Evolutionary conservation across 345 rosid genomes (phyloP).

Genomic region (Leavenworthia alabamica): DNA sequence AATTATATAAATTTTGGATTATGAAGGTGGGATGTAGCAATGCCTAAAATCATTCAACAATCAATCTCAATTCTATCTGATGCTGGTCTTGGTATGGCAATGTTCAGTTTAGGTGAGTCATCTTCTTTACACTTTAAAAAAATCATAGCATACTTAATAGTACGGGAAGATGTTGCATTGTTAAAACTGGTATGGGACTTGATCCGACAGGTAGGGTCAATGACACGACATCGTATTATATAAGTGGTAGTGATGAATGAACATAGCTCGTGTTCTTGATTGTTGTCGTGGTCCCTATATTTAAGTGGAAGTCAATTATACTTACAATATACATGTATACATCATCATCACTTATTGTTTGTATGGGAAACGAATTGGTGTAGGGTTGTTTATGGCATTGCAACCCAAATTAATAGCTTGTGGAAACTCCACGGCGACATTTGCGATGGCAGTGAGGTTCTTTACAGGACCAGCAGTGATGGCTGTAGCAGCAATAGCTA

Average conservation of each 20-base stretch:
- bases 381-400: conserved; percentile 94
- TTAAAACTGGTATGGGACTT: conserved; percentile 19
- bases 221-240: conserved; percentile 12
- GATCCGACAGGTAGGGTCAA: conserved; percentile 27
- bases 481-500: conserved; percentile 79
- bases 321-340: conserved; percentile 13
- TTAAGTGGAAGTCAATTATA: conserved; percentile 29
- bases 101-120: conserved; percentile 87
- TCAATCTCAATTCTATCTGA: conserved; percentile 80
- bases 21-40: conserved; percentile 46
- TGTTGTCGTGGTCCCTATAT: conserved; percentile 25
- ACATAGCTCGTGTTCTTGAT: conserved; percentile 32
- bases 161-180: conserved; percentile 14
- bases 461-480: conserved; percentile 81
- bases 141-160: neutral
- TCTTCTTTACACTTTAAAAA: neutral
- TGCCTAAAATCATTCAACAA: conserved; percentile 68
- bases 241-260: conserved; percentile 10
- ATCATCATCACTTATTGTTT: conserved; percentile 1
- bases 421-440: conserved; percentile 65
- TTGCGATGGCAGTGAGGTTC: conserved; percentile 83
- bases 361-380: neutral
- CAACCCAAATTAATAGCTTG: conserved; percentile 93
- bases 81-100: conserved; percentile 99
- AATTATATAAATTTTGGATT: neutral